Evolutionary conservation across 75 land plant genomes (phyloP), one percentile per base, ranked within the genome.

Genomic region (Pinus taeda): DNA sequence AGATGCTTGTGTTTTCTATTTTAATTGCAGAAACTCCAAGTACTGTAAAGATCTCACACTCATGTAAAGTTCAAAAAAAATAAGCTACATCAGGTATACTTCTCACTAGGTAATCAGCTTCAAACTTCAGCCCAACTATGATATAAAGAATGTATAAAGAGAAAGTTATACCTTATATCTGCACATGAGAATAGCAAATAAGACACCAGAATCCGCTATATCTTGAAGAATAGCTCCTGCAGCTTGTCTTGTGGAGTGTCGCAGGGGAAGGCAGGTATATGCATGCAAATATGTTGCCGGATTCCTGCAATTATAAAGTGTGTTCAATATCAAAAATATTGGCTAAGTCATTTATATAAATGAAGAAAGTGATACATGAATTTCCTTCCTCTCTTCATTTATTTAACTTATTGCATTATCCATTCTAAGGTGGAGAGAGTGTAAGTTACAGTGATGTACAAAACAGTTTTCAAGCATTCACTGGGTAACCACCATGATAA

Each of bases 191-290:
- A 97, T 85, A 72, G 98, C 95, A 83, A 97, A 97, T 15, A 97
- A 79, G 37, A 91, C 87, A 66, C 98, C 95, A 53, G 98, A 91
- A 77, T 92, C 93, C 77, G 99, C 92, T 83, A 90, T 87, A 84
- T 95, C 99, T 83, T 97, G 99, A 71, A 97, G 87, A 57, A 97
- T 81, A 70, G 95, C 92, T 69, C 92, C 91, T 37, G 99, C 95
- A 74, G 98, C 92, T 83, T 95, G 98, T 75, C 99, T 88, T 67
- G 93, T 88, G 18, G 95, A 76, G 77, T 93, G 93, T 69, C 98
- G 88, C 57, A 97, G 93, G 57, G 98, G 99, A 79, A 97, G 95
- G 83, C 99, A 97, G 15, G 98, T 84, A 79, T 97, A 95, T 29
- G 99, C 96, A 85, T 93, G 89, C 59, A 97, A 87, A 84, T 95